phyloP scores from a whole-genome alignment of 176 grass and related monocot genomes.

The Metroxylon sagu region DNA sequence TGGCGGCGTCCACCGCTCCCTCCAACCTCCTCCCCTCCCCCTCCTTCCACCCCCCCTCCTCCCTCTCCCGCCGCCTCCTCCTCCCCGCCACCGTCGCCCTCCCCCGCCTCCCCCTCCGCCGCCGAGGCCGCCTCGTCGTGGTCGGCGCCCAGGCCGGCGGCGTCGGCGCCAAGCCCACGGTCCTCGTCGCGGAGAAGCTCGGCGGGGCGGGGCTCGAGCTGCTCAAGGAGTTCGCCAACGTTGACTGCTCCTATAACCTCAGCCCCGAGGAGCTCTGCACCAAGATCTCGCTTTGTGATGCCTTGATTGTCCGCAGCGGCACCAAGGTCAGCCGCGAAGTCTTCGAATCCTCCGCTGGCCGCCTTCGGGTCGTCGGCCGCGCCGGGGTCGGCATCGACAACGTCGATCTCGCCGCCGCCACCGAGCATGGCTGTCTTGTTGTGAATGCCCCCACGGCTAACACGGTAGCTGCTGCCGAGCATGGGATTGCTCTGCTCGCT shows the following conservation, averaged over 20 bases:
- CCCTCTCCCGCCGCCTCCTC: constrained; percentile 12
- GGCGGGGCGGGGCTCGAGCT: constrained; percentile 58
- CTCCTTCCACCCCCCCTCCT: constrained; percentile 28
- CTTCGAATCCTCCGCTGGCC: constrained; percentile 51
- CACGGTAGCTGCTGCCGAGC: constrained; percentile 76
- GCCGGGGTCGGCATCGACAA: constrained; percentile 84
- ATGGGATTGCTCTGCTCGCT: constrained; percentile 57
- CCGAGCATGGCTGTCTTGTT: constrained; percentile 82
- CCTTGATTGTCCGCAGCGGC: constrained; percentile 68
- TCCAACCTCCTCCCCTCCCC: constrained; percentile 10
- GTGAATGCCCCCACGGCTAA: constrained; percentile 88
- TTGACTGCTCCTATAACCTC: constrained; percentile 82
- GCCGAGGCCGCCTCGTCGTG: not conserved
- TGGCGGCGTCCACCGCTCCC: not conserved
- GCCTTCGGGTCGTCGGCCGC: constrained; percentile 72
- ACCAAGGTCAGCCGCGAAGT: constrained; percentile 74
- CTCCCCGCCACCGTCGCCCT: not conserved
- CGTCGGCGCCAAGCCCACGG: constrained; percentile 40
- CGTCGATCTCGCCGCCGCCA: constrained; percentile 81
- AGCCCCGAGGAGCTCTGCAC: constrained; percentile 74
- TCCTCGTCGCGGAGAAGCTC: constrained; percentile 79
- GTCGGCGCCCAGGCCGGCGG: constrained; percentile 9
- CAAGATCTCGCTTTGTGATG: constrained; percentile 78
- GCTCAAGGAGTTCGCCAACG: constrained; percentile 62
- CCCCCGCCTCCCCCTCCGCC: constrained; percentile 8